Percentiles rank a stretch among this genome's conserved stretches.
Evolutionary conservation across 352 stramenopile species (phyloP).

Genomic region (Globisporangium paroecandrum): DNA sequence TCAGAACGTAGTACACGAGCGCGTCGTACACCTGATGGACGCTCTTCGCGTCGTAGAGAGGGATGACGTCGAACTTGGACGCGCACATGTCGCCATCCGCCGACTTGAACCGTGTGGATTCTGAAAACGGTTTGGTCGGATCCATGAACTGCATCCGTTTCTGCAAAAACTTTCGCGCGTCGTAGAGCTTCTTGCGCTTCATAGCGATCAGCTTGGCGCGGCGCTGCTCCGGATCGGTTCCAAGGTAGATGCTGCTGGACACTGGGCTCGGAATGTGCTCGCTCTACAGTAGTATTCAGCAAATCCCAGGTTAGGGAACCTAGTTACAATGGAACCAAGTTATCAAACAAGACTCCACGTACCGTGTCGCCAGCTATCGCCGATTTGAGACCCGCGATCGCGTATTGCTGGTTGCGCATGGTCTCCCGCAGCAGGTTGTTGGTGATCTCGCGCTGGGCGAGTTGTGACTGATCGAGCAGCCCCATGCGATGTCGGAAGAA

Average conservation of each 20-base stretch:
- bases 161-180: neutral
- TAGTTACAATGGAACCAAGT: neutral
- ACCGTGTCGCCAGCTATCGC: neutral
- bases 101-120: neutral
- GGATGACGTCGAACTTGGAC: neutral
- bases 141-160: neutral
- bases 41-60: neutral
- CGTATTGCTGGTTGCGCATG: slow-evolving; percentile 4
- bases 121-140: neutral
- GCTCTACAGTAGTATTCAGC: neutral
- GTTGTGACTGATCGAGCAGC: neutral
- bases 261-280: neutral
- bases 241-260: neutral
- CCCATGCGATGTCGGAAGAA: neutral
- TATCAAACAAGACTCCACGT: neutral
- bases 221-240: neutral
- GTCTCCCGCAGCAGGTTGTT: neutral
- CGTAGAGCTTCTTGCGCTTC: slow-evolving; percentile 5
- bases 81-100: neutral
- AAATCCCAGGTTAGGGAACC: neutral
- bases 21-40: slow-evolving; percentile 11
- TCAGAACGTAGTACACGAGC: slow-evolving; percentile 2
- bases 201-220: neutral
- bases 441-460: neutral
- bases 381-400: neutral